Evolutionary conservation across 345 rosid species (phyloP), one percentile per base, ranked within the genome.

Genomic region (Brassica cretica): DNA sequence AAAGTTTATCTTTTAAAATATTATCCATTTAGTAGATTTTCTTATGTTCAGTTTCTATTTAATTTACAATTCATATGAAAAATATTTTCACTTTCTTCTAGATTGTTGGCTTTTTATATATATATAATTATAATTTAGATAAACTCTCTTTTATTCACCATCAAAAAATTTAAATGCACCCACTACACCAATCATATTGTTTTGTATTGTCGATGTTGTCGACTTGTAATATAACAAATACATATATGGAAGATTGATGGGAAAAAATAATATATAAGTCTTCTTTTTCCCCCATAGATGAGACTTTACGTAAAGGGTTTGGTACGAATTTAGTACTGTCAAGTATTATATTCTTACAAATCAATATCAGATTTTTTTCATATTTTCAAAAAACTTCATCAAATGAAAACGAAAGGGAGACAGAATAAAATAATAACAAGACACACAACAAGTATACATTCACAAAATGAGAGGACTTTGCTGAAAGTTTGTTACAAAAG

Each of bases 401-500:
- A 15, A 65, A 66, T 70, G n/a, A 3, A 58, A 46, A 67, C 30
- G 35, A 55, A 8, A 55, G 66, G 66, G 30, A 56, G 62, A 24
- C 21, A 58, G 14, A 61, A 56, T 56, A 56, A 5, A 71, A 64
- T 16, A 39, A 64, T 6, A 27, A 71, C 21, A 41, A 78, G 70
- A 71, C 46, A 51, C 78, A 67, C 71, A 77, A 32, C 49, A 73
- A 32, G 63, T 73, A 73, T 60, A 66, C 66, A 79, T 79, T 68
- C 70, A 74, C 78, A 79, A 69, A 79, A 74, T 49, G 75, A 64
- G 75, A 79, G 53, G 75, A 39, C 53, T 74, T 73, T 68, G 73
- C 15, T 68, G 75, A 79, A 74, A 79, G 75, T 74, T 74, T 79
- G 78, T 65, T 79, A 77, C 77, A 77, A 30, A 68, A 72, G 68